These are phyloP conservation scores for Ceratocystis eucalypticola DNA, from an alignment of 2,329 filamentous ascomycete species.

Conservation along the genomic window DNA sequence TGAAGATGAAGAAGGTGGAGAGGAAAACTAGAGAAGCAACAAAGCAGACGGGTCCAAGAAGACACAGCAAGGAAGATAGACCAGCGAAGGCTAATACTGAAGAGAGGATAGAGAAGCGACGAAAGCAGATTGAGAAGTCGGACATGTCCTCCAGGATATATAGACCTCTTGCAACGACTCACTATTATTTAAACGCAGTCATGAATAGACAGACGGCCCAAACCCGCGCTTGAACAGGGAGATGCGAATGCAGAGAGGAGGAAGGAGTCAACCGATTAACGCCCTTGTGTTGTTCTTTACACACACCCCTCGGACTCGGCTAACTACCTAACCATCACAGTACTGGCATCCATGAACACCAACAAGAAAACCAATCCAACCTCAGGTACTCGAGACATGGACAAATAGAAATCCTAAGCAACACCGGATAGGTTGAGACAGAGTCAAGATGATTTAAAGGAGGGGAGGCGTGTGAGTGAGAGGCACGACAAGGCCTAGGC, in stretches of 20 bases:
- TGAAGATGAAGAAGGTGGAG: background rate
- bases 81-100: background rate
- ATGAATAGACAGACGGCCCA: background rate
- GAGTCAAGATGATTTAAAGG: no score
- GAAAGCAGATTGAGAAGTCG: background rate
- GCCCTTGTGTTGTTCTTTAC: background rate
- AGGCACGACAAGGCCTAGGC: no score
- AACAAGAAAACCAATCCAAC: no score
- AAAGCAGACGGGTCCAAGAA: background rate
- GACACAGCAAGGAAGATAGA: background rate
- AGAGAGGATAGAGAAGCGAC: background rate
- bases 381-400: no score
- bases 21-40: background rate
- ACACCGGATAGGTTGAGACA: no score
- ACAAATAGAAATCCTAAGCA: no score
- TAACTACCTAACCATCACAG: no score
- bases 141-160: constrained; percentile 1
- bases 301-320: background rate
- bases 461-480: no score
- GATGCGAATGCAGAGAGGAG: background rate
- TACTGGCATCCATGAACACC: no score
- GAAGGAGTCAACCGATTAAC: background rate
- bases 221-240: background rate
- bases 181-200: background rate
- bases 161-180: background rate